A percentile compares a stretch with the other conserved stretches of the same genome.
phyloP scores from a whole-genome alignment of 1,284 basidiomycete genomes.

The Sanghuangporus sanghuang region DNA sequence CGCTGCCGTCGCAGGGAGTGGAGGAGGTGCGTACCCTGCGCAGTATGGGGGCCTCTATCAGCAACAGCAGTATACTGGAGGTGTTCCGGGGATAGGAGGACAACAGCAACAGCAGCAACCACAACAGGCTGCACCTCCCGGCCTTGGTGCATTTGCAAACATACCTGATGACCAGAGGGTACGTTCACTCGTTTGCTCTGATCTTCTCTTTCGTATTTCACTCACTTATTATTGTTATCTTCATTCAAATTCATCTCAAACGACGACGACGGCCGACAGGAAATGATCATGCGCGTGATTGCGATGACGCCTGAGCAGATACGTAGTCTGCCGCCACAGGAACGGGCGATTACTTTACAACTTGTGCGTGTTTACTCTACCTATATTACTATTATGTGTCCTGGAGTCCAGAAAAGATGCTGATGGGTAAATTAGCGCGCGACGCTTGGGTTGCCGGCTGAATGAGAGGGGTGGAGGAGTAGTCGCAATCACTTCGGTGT shows the following conservation, averaged over 20 bases:
- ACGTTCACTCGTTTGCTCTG: not conserved
- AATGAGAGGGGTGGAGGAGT: not conserved
- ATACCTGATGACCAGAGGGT: slow-evolving; percentile 17
- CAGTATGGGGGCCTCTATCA: not conserved
- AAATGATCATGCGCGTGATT: slow-evolving; percentile 18
- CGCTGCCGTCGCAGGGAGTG: not conserved
- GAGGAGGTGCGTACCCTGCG: not conserved
- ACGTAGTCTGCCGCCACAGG: slow-evolving; percentile 10
- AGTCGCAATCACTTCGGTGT: too few species aligned
- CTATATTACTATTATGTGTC: not conserved
- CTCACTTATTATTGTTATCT: too few species aligned
- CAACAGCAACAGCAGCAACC: not conserved
- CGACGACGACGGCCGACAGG: not conserved
- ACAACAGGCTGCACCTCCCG: slow-evolving; percentile 1
- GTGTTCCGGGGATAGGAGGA: not conserved
- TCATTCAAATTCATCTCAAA: not conserved
- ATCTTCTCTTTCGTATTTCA: not conserved
- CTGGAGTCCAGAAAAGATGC: not conserved
- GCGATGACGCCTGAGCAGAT: slow-evolving; percentile 18
- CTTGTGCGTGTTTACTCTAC: slow-evolving; percentile 8
- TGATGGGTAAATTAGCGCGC: slow-evolving; percentile 8
- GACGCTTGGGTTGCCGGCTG: slow-evolving; percentile 13
- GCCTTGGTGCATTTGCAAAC: slow-evolving; percentile 6
- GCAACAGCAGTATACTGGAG: not conserved
- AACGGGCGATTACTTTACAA: slow-evolving; percentile 17